Base-by-base conservation (phyloP, 192 early-diverging fungal genomes). In the Entomortierella parvispora region DNA sequence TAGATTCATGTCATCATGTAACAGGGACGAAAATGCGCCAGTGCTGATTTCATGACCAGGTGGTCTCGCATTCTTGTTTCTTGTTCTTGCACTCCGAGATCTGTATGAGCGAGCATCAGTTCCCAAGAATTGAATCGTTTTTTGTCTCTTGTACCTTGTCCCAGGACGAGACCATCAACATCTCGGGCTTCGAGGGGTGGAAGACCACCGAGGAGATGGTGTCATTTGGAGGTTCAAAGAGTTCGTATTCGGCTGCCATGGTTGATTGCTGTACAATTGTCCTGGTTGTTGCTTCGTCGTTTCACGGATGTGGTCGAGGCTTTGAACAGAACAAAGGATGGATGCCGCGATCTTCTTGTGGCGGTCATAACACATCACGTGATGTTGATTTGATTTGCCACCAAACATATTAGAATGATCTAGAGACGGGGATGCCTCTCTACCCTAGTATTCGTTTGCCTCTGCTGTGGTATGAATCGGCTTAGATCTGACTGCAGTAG, bases 121-220 rank as follows among this genome's bases (percentile, higher is more conserved):
- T n/a, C n/a, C n/a, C n/a, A n/a, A n/a, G n/a, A n/a, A n/a, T n/a
- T 1, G 43, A 22, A 29, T 28, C 3, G 0, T 10, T 3, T 28
- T 15, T 45, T 55, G 53, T 17, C 7, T 40, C 37, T 12, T 34
- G 48, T 82, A 94, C 93, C 81, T 90, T 89, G 74, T 99, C 96
- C 97, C 97, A 99, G 43, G 93, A 94, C 18, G 92, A 89, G 18
- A 88, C 93, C 33, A 95, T 85, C 22, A 99, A 84, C 15, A 89
- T 75, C 22, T 72, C 71, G 22, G 88, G 83, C 40, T 92, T 87
- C 10, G 79, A 78, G n/a, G 90, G 88, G 64, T 86, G 82, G 69
- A 97, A 99, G 1, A 62, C 76, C 2, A 99, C 68, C 11, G 80
- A 68, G 4, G 94, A 92, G 63, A 99, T 95, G 15, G 91, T 95